phyloP scores from a whole-genome alignment of 2,329 filamentous ascomycete species.

The Penicillium concentricum region DNA sequence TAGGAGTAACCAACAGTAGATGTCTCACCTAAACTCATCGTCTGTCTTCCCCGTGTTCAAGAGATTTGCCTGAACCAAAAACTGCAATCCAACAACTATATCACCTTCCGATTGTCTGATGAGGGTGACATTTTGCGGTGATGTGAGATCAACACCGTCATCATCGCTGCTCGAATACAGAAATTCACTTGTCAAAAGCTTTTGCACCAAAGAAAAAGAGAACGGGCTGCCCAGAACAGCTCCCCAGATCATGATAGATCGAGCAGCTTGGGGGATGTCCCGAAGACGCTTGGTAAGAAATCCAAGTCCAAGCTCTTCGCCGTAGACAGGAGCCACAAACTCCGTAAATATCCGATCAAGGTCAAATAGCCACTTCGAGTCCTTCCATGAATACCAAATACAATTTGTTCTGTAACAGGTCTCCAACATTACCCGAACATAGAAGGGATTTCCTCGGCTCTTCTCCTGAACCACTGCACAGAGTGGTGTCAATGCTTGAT shows the following conservation, averaged over 20 bases:
- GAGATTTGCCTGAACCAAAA: conserved; percentile 75
- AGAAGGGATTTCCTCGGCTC: conserved; percentile 84
- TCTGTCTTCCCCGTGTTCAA: conserved; percentile 80
- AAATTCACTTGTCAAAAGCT: conserved; percentile 73
- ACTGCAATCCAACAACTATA: conserved; percentile 71
- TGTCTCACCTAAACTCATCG: conserved; percentile 64
- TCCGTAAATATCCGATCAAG: conserved; percentile 82
- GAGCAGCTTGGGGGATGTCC: conserved; percentile 71
- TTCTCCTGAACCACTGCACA: conserved; percentile 86
- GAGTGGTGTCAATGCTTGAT: conserved; percentile 71
- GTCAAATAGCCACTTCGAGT: conserved; percentile 79
- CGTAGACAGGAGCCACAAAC: conserved; percentile 75
- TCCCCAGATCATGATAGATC: conserved; percentile 81
- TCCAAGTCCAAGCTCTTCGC: conserved; percentile 75
- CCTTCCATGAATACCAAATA: conserved; percentile 86
- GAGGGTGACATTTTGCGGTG: conserved; percentile 45
- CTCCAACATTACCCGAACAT: conserved; percentile 86
- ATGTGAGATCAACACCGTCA: conserved; percentile 36
- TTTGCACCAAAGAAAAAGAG: conserved; percentile 76
- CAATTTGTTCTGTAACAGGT: conserved; percentile 82
- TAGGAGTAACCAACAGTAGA: not conserved
- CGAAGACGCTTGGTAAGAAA: conserved; percentile 77
- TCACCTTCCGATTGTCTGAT: conserved; percentile 64
- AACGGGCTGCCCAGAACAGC: conserved; percentile 79
- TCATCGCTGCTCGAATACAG: conserved; percentile 55